These are phyloP conservation scores for Ochetophila trinervis DNA, from an alignment of 306 rosid species.

Conservation along the genomic window DNA sequence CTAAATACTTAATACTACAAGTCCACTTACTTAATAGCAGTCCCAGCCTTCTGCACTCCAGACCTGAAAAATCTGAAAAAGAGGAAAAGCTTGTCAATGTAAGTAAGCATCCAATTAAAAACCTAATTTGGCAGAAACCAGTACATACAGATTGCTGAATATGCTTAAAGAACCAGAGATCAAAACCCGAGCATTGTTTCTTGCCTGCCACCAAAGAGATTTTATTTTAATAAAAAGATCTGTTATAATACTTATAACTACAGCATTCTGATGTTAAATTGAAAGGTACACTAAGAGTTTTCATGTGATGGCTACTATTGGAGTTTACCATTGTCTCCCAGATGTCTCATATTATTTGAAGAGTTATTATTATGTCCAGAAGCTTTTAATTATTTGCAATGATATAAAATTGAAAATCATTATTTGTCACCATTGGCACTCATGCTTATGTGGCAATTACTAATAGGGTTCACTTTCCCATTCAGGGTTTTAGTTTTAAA, in stretches of 20 bases:
- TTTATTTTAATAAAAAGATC: not conserved
- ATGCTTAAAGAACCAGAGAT: conserved; percentile 83
- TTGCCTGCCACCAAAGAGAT: conserved; percentile 54
- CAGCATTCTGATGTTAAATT: not conserved
- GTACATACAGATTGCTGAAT: conserved; percentile 77
- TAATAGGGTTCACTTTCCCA: too few species aligned
- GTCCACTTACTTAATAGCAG: conserved; percentile 65
- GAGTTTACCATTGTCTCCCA: too few species aligned
- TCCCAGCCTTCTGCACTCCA: conserved; percentile 82
- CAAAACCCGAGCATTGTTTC: conserved; percentile 92
- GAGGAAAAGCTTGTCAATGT: conserved; percentile 17
- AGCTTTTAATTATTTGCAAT: too few species aligned
- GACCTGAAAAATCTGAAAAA: conserved; percentile 77
- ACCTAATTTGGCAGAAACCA: conserved; percentile 3
- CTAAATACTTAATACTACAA: conserved; percentile 9
- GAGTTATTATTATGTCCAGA: too few species aligned
- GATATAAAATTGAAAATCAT: too few species aligned
- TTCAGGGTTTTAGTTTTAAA: too few species aligned
- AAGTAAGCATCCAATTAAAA: not conserved
- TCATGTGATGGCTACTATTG: too few species aligned
- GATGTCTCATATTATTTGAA: too few species aligned
- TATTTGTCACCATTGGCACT: too few species aligned
- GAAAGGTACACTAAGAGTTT: too few species aligned
- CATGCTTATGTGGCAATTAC: too few species aligned
- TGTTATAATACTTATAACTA: not conserved